Conservation (phyloP, 2,329 filamentous ascomycete genomes). For the Alternaria alternata region DNA sequence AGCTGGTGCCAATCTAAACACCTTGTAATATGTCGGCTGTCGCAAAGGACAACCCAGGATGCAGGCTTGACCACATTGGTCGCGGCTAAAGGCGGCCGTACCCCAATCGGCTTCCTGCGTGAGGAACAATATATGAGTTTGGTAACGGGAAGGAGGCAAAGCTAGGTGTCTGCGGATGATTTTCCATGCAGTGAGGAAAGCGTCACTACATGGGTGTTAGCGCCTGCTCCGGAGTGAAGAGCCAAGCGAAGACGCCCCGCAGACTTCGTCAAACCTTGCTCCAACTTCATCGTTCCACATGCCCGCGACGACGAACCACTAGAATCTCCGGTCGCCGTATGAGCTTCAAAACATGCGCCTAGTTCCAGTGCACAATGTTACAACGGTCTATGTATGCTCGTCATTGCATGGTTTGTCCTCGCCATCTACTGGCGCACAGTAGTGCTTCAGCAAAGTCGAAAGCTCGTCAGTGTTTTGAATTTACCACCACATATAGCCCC, state of each 20-base stretch:
- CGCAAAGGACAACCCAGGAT: constrained; percentile 2
- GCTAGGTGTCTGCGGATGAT: constrained; percentile 6
- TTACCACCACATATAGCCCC: not conserved
- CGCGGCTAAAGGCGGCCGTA: constrained; percentile 15
- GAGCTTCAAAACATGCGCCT: not conserved
- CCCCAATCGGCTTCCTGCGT: not conserved
- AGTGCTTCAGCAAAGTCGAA: not conserved
- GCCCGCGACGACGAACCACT: constrained; percentile 4
- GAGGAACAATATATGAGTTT: constrained; percentile 13
- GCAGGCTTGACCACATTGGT: not conserved
- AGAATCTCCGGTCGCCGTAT: no score
- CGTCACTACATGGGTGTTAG: constrained; percentile 3
- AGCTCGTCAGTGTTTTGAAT: not conserved
- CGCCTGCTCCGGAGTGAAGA: constrained; percentile 26
- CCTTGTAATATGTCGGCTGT: constrained; percentile 9
- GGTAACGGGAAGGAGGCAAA: not conserved
- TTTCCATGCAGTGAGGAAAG: constrained; percentile 7
- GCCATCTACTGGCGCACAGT: not conserved
- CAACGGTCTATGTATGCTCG: no score
- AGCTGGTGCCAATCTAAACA: constrained; percentile 11
- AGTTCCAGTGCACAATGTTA: no score
- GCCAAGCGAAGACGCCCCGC: constrained; percentile 13
- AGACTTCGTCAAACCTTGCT: constrained; percentile 22
- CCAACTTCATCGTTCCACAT: constrained; percentile 21
- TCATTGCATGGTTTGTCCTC: not conserved